Evolutionary conservation across 1,284 basidiomycete species (phyloP).

Genomic region (Cutaneotrichosporon spelunceum): DNA sequence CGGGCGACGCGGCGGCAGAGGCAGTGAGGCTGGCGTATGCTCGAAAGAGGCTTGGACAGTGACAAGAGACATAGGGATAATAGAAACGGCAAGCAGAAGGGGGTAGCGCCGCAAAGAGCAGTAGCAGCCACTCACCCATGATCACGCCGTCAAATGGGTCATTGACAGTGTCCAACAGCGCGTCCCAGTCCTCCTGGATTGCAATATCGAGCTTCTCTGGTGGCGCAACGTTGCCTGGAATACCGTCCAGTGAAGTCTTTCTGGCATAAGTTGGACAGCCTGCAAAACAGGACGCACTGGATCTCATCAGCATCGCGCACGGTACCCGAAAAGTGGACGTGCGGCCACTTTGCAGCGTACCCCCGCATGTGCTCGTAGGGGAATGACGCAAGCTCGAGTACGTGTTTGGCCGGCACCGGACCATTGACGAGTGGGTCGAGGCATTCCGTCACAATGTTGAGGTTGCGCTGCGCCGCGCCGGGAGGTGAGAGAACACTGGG

Average conservation of each 20-base stretch:
- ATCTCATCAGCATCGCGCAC: constrained; percentile 30
- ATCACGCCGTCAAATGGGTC: constrained; percentile 25
- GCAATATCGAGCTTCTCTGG: constrained; percentile 27
- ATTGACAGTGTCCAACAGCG: not conserved
- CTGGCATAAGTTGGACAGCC: constrained; percentile 2
- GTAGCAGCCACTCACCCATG: constrained; percentile 25
- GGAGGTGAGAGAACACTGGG: not conserved
- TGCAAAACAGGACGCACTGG: constrained; percentile 14
- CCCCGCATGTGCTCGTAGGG: constrained; percentile 36
- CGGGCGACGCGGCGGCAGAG: no score
- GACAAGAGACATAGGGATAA: not conserved
- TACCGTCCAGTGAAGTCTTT: not conserved
- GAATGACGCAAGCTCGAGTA: constrained; percentile 38
- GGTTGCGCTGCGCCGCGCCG: constrained; percentile 35
- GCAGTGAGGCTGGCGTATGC: not conserved
- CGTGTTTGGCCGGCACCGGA: not conserved
- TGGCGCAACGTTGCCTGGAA: constrained; percentile 20
- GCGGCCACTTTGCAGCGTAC: constrained; percentile 27
- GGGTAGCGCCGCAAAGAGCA: not conserved
- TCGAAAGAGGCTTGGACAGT: not conserved
- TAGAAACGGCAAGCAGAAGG: not conserved
- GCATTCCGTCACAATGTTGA: constrained; percentile 29
- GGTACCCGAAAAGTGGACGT: constrained; percentile 33
- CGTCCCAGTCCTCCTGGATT: constrained; percentile 24
- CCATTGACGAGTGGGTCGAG: constrained; percentile 25